phyloP scores from a whole-genome alignment of 169 alveolate species.

The Eimeria maxima region DNA sequence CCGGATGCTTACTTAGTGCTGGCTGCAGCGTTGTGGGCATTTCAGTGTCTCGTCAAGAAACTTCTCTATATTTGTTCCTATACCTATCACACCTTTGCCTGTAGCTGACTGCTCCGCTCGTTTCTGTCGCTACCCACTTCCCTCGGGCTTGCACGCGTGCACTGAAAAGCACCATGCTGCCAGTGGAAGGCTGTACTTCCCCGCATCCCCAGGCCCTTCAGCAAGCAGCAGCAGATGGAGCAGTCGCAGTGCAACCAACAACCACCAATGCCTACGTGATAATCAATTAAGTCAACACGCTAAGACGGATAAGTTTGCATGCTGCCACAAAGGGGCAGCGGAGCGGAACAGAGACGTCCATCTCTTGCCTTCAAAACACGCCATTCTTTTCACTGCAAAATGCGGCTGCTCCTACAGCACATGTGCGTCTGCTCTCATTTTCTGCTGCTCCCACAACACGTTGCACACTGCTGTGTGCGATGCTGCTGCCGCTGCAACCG shows the following conservation, averaged over 20 bases:
- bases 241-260: background rate
- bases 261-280: background rate
- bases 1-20: background rate
- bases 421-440: slow-evolving; percentile 17
- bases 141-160: too few species aligned
- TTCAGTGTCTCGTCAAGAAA: background rate
- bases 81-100: background rate
- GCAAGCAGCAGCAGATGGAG: background rate
- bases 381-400: slow-evolving; percentile 42
- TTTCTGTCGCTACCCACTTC: background rate
- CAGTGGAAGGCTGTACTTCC: too few species aligned
- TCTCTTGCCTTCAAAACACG: slow-evolving; percentile 29
- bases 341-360: slow-evolving; percentile 53
- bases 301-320: slow-evolving; percentile 43
- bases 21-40: background rate
- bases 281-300: slow-evolving; percentile 39
- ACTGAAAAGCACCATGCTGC: too few species aligned
- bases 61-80: background rate
- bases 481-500: slow-evolving; percentile 61
- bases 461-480: slow-evolving; percentile 31
- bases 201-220: background rate
- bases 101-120: too few species aligned
- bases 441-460: slow-evolving; percentile 28
- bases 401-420: slow-evolving; percentile 56
- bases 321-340: slow-evolving; percentile 44